These are phyloP conservation scores for Vanderwaltozyma tropicalis DNA, from an alignment of 805 yeast species.

Conservation along the genomic window DNA sequence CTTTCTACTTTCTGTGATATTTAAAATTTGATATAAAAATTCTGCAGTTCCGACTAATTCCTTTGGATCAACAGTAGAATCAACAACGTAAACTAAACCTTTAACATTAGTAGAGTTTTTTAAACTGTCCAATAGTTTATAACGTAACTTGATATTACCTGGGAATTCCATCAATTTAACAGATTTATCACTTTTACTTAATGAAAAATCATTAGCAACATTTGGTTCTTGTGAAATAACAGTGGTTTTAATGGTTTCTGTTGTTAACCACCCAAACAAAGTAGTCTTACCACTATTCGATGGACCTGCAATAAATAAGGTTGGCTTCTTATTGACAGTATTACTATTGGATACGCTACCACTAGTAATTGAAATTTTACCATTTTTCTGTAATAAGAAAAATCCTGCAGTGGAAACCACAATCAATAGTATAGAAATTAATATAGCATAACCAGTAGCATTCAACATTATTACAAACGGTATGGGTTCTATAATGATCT, in stretches of 20 bases:
- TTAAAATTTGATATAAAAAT: slow-evolving; percentile 48
- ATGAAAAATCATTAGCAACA: slow-evolving; percentile 15
- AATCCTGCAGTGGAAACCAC: not conserved
- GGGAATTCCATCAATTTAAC: slow-evolving; percentile 70
- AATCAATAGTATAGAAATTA: not conserved
- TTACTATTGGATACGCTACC: not conserved
- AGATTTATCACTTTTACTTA: slow-evolving; percentile 22
- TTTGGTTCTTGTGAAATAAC: slow-evolving; percentile 47
- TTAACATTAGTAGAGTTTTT: slow-evolving; percentile 36
- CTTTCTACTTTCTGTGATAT: slow-evolving; percentile 41
- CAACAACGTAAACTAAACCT: slow-evolving; percentile 72
- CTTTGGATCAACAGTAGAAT: slow-evolving; percentile 48
- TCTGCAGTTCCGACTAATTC: slow-evolving; percentile 45
- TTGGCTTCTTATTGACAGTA: slow-evolving; percentile 28
- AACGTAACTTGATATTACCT: slow-evolving; percentile 70
- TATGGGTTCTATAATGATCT: too few species aligned
- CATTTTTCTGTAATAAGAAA: not conserved
- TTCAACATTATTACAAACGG: too few species aligned
- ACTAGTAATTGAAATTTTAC: not conserved
- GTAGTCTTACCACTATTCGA: slow-evolving; percentile 57
- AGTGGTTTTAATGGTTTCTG: slow-evolving; percentile 26
- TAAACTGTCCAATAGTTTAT: slow-evolving; percentile 41
- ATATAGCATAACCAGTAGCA: not conserved
- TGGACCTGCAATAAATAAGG: slow-evolving; percentile 56
- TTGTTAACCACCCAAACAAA: slow-evolving; percentile 19